These are phyloP conservation scores for Pichia sp. DNA, from an alignment of 1,139 yeast species.

Conservation along the genomic window DNA sequence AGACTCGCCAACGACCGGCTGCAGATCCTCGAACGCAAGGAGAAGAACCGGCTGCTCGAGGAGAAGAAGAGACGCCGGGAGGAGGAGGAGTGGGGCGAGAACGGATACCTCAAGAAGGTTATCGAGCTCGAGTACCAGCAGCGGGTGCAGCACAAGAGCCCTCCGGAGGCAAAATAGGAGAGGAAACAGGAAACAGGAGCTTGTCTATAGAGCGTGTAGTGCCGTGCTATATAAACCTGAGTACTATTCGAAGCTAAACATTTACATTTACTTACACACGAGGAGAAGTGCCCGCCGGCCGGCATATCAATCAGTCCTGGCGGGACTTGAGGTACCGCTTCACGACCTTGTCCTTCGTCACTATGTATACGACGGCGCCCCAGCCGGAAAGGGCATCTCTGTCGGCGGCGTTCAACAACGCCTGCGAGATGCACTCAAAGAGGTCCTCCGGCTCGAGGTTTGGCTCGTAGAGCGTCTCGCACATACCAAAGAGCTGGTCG, in stretches of 20 bases:
- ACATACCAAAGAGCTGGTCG: slow-evolving; percentile 97
- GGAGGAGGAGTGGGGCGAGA: slow-evolving; percentile 80
- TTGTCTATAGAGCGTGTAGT: background rate
- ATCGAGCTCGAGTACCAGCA: slow-evolving; percentile 43
- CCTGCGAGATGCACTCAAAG: slow-evolving; percentile 94
- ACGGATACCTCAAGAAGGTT: slow-evolving; percentile 64
- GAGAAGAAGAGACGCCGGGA: slow-evolving; percentile 56
- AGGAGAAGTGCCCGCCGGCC: too few species aligned
- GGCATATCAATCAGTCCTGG: slow-evolving; percentile 98
- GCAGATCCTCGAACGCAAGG: slow-evolving; percentile 55
- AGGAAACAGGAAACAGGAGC: background rate
- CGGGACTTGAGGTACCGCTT: slow-evolving; percentile 88
- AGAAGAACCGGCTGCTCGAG: slow-evolving; percentile 52
- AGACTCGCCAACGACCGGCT: slow-evolving; percentile 65
- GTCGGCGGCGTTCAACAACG: slow-evolving; percentile 89
- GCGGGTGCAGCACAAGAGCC: slow-evolving; percentile 7
- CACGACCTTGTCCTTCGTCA: slow-evolving; percentile 87
- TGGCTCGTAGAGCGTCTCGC: slow-evolving; percentile 96
- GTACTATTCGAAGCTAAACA: too few species aligned
- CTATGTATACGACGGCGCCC: slow-evolving; percentile 95
- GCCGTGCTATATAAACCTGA: too few species aligned
- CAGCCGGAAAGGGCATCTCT: slow-evolving; percentile 97
- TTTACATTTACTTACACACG: too few species aligned
- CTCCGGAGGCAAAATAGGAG: background rate
- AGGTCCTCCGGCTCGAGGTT: slow-evolving; percentile 89